phyloP scores from a whole-genome alignment of 148 eudicot genomes.

The Rhododendron vialii region DNA sequence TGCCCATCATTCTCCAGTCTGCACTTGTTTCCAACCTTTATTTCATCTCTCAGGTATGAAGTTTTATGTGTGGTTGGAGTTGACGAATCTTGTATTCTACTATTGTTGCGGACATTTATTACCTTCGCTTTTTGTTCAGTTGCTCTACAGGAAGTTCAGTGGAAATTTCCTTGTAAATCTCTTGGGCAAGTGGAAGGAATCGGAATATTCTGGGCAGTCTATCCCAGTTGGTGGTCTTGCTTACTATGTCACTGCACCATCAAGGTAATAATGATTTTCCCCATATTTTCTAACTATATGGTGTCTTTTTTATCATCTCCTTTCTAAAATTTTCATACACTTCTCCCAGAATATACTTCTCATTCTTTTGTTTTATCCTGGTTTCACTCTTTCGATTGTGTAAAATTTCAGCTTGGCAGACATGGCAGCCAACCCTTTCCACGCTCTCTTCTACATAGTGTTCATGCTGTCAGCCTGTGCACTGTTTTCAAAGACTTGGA shows the following conservation, averaged over 20 bases:
- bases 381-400: not conserved
- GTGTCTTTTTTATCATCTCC: not conserved
- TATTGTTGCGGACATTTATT: not conserved
- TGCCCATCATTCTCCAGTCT: slow-evolving; percentile 92
- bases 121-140: not conserved
- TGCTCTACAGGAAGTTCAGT: not conserved
- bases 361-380: not conserved
- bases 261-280: slow-evolving; percentile 38
- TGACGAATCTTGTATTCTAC: not conserved
- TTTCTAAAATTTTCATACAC: not conserved
- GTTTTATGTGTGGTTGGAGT: not conserved
- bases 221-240: slow-evolving; percentile 95
- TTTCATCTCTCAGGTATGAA: slow-evolving; percentile 74
- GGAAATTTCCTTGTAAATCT: not conserved
- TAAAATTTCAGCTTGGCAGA: slow-evolving; percentile 64
- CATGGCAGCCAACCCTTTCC: slow-evolving; percentile 88
- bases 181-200: slow-evolving; percentile 26
- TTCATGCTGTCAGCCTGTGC: slow-evolving; percentile 93
- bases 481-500: slow-evolving; percentile 84
- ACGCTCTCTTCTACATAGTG: slow-evolving; percentile 68
- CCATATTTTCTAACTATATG: not conserved
- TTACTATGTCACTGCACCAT: slow-evolving; percentile 80
- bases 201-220: slow-evolving; percentile 74
- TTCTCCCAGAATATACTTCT: not conserved
- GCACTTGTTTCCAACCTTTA: slow-evolving; percentile 88